Percentiles rank a stretch among this genome's conserved stretches.
Evolutionary conservation across 1,284 basidiomycete genomes (phyloP).

Genomic region (Hypsizygus ulmarius): DNA sequence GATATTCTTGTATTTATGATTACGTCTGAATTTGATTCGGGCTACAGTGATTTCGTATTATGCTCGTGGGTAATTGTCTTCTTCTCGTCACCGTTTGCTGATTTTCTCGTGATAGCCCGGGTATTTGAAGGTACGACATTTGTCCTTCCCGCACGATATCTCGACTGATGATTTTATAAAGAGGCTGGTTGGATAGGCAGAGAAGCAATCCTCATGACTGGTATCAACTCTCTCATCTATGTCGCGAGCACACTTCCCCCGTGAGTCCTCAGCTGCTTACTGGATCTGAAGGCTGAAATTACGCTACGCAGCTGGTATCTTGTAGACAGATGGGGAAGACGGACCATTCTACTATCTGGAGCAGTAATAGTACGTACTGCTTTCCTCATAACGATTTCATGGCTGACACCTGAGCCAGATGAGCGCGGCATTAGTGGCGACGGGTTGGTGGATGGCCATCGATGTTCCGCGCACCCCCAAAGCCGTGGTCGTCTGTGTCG

Average conservation of each 20-base stretch:
- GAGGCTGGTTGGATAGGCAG: slow-evolving; percentile 98
- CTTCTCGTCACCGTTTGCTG: slow-evolving; percentile 11
- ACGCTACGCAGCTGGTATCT: slow-evolving; percentile 81
- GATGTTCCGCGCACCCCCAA: slow-evolving; percentile 84
- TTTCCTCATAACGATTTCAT: slow-evolving; percentile 1
- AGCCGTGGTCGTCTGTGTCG: slow-evolving; percentile 89
- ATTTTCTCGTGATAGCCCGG: slow-evolving; percentile 49
- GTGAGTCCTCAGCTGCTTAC: slow-evolving; percentile 39
- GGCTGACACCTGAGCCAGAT: slow-evolving; percentile 47
- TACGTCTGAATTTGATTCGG: not conserved
- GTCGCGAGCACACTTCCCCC: slow-evolving; percentile 80
- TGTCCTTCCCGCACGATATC: not conserved
- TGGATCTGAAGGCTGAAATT: slow-evolving; percentile 11
- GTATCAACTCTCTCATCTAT: slow-evolving; percentile 90
- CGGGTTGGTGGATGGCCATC: slow-evolving; percentile 92
- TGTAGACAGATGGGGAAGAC: slow-evolving; percentile 89
- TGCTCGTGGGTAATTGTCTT: slow-evolving; percentile 61
- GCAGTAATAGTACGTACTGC: slow-evolving; percentile 69
- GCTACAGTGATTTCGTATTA: slow-evolving; percentile 88
- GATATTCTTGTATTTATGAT: not conserved
- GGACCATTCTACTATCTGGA: slow-evolving; percentile 88
- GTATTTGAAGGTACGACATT: slow-evolving; percentile 75
- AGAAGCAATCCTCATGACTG: slow-evolving; percentile 96
- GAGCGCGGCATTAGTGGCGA: slow-evolving; percentile 73
- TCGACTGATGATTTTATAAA: slow-evolving; percentile 32